Evolutionary conservation across 495 filamentous ascomycete species (phyloP), one percentile per base, ranked within the genome.

Genomic region (Saxophila tyrrhenica): DNA sequence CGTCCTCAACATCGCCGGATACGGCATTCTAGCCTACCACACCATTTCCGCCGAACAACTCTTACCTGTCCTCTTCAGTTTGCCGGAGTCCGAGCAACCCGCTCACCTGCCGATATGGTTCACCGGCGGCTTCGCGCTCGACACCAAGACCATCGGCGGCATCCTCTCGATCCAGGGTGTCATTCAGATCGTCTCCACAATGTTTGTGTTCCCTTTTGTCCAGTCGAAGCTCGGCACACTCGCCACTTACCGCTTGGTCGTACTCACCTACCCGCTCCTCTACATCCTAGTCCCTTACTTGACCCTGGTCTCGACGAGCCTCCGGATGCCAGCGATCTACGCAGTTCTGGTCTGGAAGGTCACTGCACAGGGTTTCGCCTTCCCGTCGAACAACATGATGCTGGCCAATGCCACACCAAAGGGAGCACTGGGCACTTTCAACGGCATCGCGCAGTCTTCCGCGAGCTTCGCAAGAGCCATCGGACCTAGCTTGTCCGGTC

Each of bases 11-110:
- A 95, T 97, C 57, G 67, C 90, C 47, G 86, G 82, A 50, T 95
- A 92, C 62, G 94, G 92, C 38, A 87, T 98, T 62, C 76, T 98
- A 25, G 92, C 92, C 56, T 96, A 94, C 87, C 84, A 88, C 62
- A 86, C 84, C 48, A 95, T 98, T 65, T 89, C 87, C 0, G 94
- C 94, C 61, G 92, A 98, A 72, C 85, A 94, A 64, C 73, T 97
- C 29, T 81, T 97, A 59, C 94, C 92, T 0, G 86, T 96, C 2
- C 86, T 97, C 56, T 77, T 98, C 52, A 94, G 87, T 64, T 90
- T 85, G 21, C 78, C 80, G 19, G 69, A 74, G 43, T 80, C 82
- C 20, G 62, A 71, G 49, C 68, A 70, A 35, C 65, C 71, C 9
- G 73, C 79, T 7, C 71, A 77, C 10, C 75, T 94, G 20, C 89